Base-by-base conservation (phyloP, 2,329 filamentous ascomycete genomes). In the Trichoderma harzianum region DNA sequence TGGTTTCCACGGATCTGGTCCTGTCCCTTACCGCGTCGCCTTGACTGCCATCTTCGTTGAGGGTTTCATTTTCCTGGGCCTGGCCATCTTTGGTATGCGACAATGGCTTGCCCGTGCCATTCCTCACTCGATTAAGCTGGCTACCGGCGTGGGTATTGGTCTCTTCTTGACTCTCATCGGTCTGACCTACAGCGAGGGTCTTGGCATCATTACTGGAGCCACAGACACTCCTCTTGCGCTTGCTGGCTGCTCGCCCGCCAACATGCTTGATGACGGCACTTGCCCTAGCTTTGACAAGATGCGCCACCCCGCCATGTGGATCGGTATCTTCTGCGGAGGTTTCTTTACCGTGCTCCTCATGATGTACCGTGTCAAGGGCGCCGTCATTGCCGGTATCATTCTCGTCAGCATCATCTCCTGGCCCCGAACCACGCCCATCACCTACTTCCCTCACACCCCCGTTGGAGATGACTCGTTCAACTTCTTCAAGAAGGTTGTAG, bases 31-130 rank as follows among this genome's bases (percentile, higher is more conserved):
- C 78, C 81, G 87, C 68, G 86, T 95, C 55, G 94, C 94, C 39
- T 83, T 97, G 47, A 96, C 93, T 5, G 93, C 94, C 69, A 94
- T 96, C 75, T 97, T 97, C 79, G 91, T 96, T 16, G 94, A 97
- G 81, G 94, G 94, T 47, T 93, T 92, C 80, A 90, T 97, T 73
- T 97, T 97, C 82, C 89, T 97, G 65, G 92, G 84, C 2, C 86
- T 97, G 53, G 94, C 94, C 1, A 79, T 97, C 43, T 85, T 95
- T 67, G 94, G 94, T 47, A 87, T 97, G 83, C 91, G 94, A 16
- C 94, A 97, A 80, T 97, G 93, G 93, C 88, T 97, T 30, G 94
- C 94, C 21, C 90, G 93, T 75, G 91, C 92, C 57, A 94, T 97
- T 74, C 94, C 94, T 1, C 87, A 89, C 53, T 94, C 91, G 70